These are phyloP conservation scores for Aspergillus udagawae DNA, from an alignment of 2,329 filamentous ascomycete species.

Conservation along the genomic window DNA sequence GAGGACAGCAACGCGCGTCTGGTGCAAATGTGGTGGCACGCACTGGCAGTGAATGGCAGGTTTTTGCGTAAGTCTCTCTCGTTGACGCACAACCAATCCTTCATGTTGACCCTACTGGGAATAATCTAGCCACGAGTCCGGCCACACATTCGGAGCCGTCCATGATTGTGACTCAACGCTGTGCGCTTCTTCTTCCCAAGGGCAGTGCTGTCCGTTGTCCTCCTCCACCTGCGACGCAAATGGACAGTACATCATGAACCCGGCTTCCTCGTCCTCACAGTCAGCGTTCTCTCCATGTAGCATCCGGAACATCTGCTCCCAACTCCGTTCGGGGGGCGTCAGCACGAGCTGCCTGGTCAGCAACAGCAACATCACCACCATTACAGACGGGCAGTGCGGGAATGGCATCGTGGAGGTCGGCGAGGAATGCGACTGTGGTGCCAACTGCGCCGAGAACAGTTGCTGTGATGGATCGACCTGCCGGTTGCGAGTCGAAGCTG, in stretches of 20 bases:
- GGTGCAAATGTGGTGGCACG: conserved; percentile 79
- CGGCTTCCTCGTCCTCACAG: conserved; percentile 60
- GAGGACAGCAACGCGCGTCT: neutral
- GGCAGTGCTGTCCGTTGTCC: conserved; percentile 74
- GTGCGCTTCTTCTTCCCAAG: conserved; percentile 40
- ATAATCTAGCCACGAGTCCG: conserved; percentile 64
- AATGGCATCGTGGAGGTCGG: conserved; percentile 88
- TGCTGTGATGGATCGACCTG: conserved; percentile 20
- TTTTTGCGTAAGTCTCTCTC: conserved; percentile 62
- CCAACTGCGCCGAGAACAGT: conserved; percentile 23
- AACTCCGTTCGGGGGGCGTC: conserved; percentile 67
- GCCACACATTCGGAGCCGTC: conserved; percentile 89
- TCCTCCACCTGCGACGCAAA: conserved; percentile 63
- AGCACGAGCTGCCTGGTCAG: conserved; percentile 67
- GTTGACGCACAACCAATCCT: too few relatives aligned
- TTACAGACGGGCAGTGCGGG: conserved; percentile 54
- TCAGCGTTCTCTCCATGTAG: conserved; percentile 76
- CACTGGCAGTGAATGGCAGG: conserved; percentile 83
- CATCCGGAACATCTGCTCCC: conserved; percentile 84
- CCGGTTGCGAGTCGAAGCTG: conserved; percentile 8
- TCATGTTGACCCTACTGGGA: neutral
- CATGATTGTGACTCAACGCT: conserved; percentile 50
- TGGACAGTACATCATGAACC: conserved; percentile 59
- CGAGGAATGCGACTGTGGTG: conserved; percentile 87
- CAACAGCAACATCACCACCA: conserved; percentile 49